Percentiles rank a stretch among this genome's conserved stretches.
These are phyloP conservation scores for Pythium plurisporium DNA, from an alignment of 352 stramenopile genomes.

Conservation along the genomic window DNA sequence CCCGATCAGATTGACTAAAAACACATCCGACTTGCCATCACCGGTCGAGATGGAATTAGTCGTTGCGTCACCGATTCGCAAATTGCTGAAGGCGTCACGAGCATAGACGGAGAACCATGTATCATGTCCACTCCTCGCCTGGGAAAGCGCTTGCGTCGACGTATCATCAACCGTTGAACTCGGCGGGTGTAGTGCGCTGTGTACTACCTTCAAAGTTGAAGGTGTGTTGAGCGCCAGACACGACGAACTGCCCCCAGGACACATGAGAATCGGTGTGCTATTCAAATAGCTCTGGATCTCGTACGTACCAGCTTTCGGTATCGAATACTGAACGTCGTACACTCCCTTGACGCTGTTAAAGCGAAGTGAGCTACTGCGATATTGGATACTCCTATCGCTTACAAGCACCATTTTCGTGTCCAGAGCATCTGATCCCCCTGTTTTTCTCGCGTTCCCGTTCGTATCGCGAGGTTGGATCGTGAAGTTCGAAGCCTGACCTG, in stretches of 20 bases:
- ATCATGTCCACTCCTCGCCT: constrained; percentile 75
- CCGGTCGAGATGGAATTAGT: constrained; percentile 64
- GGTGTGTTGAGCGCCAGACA: constrained; percentile 48
- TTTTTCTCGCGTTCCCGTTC: constrained; percentile 81
- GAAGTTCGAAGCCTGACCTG: constrained; percentile 90
- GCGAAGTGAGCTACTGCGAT: constrained; percentile 69
- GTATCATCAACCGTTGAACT: constrained; percentile 86
- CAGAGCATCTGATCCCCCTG: constrained; percentile 63
- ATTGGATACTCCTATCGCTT: constrained; percentile 56
- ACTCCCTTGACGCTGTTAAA: constrained; percentile 47
- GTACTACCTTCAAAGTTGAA: constrained; percentile 82
- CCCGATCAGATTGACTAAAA: constrained; percentile 83
- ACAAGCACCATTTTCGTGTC: constrained; percentile 81
- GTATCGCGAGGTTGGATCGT: constrained; percentile 95
- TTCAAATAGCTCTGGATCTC: constrained; percentile 76
- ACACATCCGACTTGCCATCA: constrained; percentile 88
- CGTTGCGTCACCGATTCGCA: constrained; percentile 70
- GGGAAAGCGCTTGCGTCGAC: constrained; percentile 56
- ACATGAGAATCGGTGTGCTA: constrained; percentile 88
- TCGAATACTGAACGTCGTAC: constrained; percentile 93
- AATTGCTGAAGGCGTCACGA: constrained; percentile 92
- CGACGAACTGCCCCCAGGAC: constrained; percentile 38
- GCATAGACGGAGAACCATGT: constrained; percentile 87
- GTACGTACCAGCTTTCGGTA: constrained; percentile 88
- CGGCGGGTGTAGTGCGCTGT: constrained; percentile 81